These are phyloP conservation scores for Aulographum hederae DNA, from an alignment of 2,329 filamentous ascomycete species.

Conservation along the genomic window DNA sequence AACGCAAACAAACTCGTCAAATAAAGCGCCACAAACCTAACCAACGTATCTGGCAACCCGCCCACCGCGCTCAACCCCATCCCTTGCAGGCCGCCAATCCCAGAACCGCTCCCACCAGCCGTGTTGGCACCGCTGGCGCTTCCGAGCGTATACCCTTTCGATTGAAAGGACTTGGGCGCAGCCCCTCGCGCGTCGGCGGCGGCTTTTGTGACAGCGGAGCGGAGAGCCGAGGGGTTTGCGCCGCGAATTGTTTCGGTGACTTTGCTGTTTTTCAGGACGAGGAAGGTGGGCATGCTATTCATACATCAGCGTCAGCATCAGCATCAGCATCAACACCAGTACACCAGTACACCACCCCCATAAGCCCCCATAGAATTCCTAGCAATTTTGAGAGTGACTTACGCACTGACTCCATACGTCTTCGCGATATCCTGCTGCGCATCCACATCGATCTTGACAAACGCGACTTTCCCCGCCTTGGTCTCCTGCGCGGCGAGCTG, in stretches of 20 bases:
- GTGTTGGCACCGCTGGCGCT: conserved; percentile 7
- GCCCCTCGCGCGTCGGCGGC: conserved; percentile 14
- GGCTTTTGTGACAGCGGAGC: conserved; percentile 26
- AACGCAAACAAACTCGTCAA: conserved; percentile 25
- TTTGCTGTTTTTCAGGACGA: conserved; percentile 23
- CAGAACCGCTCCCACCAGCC: conserved; percentile 9
- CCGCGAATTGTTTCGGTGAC: conserved; percentile 28
- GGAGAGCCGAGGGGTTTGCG: conserved; percentile 28
- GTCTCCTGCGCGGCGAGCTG: conserved; percentile 31
- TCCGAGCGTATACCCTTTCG: conserved; percentile 26
- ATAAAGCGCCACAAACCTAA: conserved; percentile 28
- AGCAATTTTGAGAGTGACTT: conserved; percentile 7
- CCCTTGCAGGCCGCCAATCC: conserved; percentile 8
- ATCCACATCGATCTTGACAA: conserved; percentile 38
- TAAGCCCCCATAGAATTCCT: background rate
- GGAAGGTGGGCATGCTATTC: conserved; percentile 28
- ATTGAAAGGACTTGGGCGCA: conserved; percentile 13
- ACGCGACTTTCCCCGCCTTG: conserved; percentile 27
- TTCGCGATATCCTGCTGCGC: conserved; percentile 29
- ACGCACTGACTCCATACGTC: conserved; percentile 31
- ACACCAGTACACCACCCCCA: too few species aligned
- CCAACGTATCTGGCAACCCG: conserved; percentile 19
- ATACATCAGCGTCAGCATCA: too few species aligned
- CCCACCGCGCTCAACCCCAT: conserved; percentile 5
- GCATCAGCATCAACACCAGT: background rate